Conservation (phyloP, 1,284 basidiomycete species). For the Leccinum pachyderme region DNA sequence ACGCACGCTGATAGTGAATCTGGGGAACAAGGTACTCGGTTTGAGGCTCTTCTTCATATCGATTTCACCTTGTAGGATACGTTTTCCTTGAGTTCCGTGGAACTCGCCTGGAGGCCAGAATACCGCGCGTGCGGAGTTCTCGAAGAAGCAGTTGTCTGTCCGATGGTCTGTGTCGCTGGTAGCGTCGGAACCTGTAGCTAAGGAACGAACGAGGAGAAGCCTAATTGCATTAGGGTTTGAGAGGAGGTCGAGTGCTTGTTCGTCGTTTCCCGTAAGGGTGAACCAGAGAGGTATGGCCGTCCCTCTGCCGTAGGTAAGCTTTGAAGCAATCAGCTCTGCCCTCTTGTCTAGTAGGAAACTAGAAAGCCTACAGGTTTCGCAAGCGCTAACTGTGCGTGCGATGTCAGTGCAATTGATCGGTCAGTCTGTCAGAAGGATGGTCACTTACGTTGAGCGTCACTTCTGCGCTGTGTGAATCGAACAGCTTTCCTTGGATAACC, state of each 20-base stretch:
- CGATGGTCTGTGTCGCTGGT: constrained; percentile 38
- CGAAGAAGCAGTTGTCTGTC: constrained; percentile 44
- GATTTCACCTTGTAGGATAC: constrained; percentile 51
- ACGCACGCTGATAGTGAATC: constrained; percentile 46
- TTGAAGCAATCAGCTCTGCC: neutral
- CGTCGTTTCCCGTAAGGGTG: constrained; percentile 42
- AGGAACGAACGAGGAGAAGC: constrained; percentile 35
- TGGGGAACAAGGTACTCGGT: constrained; percentile 54
- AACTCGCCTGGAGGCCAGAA: constrained; percentile 46
- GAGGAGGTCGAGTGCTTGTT: constrained; percentile 51
- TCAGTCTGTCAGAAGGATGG: neutral
- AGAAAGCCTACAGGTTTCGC: constrained; percentile 48
- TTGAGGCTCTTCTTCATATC: constrained; percentile 45
- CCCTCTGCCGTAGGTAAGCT: constrained; percentile 51
- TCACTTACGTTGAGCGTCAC: constrained; percentile 41
- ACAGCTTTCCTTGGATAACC: constrained; percentile 42
- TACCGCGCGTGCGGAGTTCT: constrained; percentile 41
- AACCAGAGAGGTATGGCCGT: constrained; percentile 49
- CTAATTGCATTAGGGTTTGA: constrained; percentile 39
- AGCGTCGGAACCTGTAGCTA: constrained; percentile 48
- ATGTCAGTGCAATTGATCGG: neutral
- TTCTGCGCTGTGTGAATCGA: constrained; percentile 40
- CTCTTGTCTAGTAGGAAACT: neutral
- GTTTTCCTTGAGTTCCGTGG: constrained; percentile 26
- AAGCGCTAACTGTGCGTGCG: constrained; percentile 45